Conservation (phyloP, 192 early-diverging fungal species). For the Lobosporangium transversale region DNA sequence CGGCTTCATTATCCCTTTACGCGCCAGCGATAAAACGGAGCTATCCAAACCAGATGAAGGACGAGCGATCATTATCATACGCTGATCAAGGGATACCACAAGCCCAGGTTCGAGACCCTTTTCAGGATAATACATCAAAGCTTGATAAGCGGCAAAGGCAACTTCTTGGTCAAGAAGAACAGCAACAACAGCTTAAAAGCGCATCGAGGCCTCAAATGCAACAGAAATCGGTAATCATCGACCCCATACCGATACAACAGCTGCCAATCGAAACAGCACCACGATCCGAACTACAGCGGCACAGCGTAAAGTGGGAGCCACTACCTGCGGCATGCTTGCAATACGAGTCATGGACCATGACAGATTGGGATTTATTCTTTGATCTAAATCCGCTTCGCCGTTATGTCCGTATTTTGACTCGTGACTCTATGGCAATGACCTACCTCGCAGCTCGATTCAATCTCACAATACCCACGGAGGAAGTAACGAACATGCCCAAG, state of each 20-base stretch:
- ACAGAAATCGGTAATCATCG: no score
- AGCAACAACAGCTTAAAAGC: no score
- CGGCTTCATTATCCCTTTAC: constrained; percentile 23
- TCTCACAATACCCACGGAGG: constrained; percentile 22
- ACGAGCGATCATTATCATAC: no score
- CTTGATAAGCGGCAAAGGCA: no score
- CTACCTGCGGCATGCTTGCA: constrained; percentile 63
- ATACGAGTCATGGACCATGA: constrained; percentile 62
- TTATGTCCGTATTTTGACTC: constrained; percentile 53
- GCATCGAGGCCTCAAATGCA: no score
- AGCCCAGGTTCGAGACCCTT: background rate
- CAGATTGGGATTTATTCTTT: constrained; percentile 66
- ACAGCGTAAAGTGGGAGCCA: constrained; percentile 20
- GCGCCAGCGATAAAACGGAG: constrained; percentile 16
- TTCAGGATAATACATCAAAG: no score
- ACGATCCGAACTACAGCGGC: no score
- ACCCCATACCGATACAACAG: background rate
- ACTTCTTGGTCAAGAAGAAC: no score
- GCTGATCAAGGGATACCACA: no score
- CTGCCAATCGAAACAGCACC: background rate
- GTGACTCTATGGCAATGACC: constrained; percentile 43
- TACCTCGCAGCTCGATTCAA: constrained; percentile 27
- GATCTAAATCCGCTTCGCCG: constrained; percentile 52
- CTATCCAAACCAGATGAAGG: background rate
- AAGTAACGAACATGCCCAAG: background rate